These are phyloP conservation scores for Reticulascus tulasneorum DNA, from an alignment of 2,329 filamentous ascomycete species.

Conservation along the genomic window DNA sequence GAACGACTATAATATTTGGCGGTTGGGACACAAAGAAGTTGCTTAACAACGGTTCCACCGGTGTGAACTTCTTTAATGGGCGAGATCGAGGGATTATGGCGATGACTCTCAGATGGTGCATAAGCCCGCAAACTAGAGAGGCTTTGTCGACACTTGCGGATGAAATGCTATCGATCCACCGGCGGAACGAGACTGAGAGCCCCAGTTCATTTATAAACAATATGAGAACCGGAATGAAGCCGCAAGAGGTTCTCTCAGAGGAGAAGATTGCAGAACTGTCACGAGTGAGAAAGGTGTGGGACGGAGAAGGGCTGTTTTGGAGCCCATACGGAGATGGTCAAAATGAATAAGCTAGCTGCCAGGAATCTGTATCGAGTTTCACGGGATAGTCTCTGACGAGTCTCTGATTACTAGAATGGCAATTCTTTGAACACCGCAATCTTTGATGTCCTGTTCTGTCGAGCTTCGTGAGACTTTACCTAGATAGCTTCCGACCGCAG, in stretches of 20 bases:
- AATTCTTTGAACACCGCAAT: too few species aligned
- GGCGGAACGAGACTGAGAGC: conserved; percentile 7
- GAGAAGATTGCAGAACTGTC: conserved; percentile 14
- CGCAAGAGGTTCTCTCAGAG: conserved; percentile 16
- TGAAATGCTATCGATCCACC: conserved; percentile 7
- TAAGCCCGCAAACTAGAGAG: conserved; percentile 8
- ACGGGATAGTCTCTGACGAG: too few species aligned
- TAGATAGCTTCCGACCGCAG: too few species aligned
- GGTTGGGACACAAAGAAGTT: conserved; percentile 14
- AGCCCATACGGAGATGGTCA: conserved; percentile 11
- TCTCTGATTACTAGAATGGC: too few species aligned
- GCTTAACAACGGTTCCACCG: neutral
- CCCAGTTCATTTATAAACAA: conserved; percentile 19
- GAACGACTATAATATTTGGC: conserved; percentile 14
- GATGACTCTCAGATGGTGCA: conserved; percentile 11
- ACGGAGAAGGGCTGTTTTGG: conserved; percentile 22
- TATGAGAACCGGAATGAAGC: conserved; percentile 14
- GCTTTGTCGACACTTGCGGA: conserved; percentile 7
- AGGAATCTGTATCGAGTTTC: too few species aligned
- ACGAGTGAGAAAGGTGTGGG: conserved; percentile 19
- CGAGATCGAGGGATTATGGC: conserved; percentile 15
- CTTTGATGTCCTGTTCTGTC: too few species aligned
- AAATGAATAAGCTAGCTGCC: too few species aligned
- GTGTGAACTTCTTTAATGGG: conserved; percentile 15
- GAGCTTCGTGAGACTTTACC: too few species aligned